Base-by-base conservation (phyloP, 305 asterid species). In the Coffea humblotiana region DNA sequence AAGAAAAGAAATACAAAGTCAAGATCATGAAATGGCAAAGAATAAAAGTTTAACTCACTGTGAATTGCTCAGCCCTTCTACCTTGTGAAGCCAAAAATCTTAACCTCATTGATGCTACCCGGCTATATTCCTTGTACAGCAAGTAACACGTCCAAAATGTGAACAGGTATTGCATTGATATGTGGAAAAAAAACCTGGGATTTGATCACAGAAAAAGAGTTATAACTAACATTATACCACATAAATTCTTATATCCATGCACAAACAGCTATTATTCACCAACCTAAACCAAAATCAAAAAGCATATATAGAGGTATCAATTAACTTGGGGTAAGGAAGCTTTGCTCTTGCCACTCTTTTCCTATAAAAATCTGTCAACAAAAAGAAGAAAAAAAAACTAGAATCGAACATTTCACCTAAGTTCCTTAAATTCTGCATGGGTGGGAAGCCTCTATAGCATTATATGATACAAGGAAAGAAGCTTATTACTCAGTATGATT, bases 181-280 rank as follows among this genome's bases (percentile, higher is more conserved):
- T 93, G 89, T 96, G 99, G 88, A 91, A 89, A 83, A 94, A 93
- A 82, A 96, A 94, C 95, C 98, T 96, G 96, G 78, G 80, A 88
- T 84, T 84, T 82, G 85, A 76, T 43, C 78, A 86, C 82, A 78
- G 51, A 40, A 84, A 67, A 56, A 40, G 43, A 40, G 43, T 40
- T 40, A 40, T 40, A 3, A 40, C 43, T 5, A 40, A 40, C 43
- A 40, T 3, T 40, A 40, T 40, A 40, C 43, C 43, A 40, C 43
- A 40, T 3, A 40, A 40, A 3, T 32, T 32, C 32, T 32, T 32
- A 32, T 32, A 32, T 32, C 3, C 60, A 80, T 73, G 47, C 48
- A 45, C 37, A 64, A 47, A 29, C 54, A 66, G 19, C 10, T 49
- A 12, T 15, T n/a, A 19, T 29, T 72, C 32, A 32, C 32, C 32